Base-by-base conservation (phyloP, 331 rosid species). In the Erythrophleum ivorense region DNA sequence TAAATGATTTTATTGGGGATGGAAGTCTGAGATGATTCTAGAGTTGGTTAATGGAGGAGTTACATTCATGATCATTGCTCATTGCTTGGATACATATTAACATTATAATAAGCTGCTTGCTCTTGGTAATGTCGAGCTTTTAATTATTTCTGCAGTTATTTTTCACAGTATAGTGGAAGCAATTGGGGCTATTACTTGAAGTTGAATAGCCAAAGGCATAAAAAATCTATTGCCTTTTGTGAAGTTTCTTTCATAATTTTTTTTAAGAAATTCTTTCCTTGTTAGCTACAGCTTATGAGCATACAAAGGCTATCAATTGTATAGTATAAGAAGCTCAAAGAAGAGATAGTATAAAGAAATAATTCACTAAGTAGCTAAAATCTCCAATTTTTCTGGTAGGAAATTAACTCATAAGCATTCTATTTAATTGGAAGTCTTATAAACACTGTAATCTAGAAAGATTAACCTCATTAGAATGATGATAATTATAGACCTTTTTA, bases 141-240 rank as follows among this genome's bases (percentile, higher is more conserved):
- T 64, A 34, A 73, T 55, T 12, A 60, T 73, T 76, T 64, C 24
- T 50, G 75, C 58, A 7, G 46, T 69, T 31, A 80, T 21, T 12
- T 49, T 12, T 54, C 40, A 3, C 15, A 53, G 71, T 34, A 67
- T 14, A 81, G 74, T 66, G 58, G 36, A 75, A 74, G 76, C 59
- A 48, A 73, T 49, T 36, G 68, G 65, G 59, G 78, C 36, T 60
- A 49, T 52, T 33, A 54, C 58, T 54, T 21, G 36, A 77, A 36
- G 81, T 18, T 75, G 67, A 52, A 70, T 36, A 13, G 69, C 55
- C 50, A 77, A 60, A 57, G 65, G 18, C 73, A 70, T 60, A n/a
- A 43, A 75, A 79, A 4, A 1, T 21, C 75, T 62, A 67, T 12
- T 24, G 40, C 63, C 19, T 53, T 45, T 16, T 52, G 69, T 52